Evolutionary conservation across 768 basidiomycete genomes (phyloP).

Genomic region (Hemileccinum rubropunctum): DNA sequence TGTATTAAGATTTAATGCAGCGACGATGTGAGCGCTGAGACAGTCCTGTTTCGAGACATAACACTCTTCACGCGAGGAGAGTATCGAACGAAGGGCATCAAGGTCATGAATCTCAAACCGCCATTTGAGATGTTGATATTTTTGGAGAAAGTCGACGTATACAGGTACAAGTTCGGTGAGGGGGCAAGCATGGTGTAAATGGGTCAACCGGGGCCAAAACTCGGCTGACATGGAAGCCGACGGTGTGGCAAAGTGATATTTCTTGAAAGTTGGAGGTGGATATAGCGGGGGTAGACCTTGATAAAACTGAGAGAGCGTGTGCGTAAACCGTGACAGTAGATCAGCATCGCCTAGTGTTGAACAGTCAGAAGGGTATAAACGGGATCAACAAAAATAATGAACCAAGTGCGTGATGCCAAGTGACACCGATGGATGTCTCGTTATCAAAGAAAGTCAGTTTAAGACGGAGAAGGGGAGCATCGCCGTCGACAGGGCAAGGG

Average conservation of each 20-base stretch:
- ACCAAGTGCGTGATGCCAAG: conserved; percentile 37
- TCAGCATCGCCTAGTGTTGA: conserved; percentile 27
- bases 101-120: conserved; percentile 12
- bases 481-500: conserved; percentile 16
- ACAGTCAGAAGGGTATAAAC: neutral
- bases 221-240: conserved; percentile 8
- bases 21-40: conserved; percentile 28
- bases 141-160: conserved; percentile 11
- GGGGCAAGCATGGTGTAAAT: conserved; percentile 19
- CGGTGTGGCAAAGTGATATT: conserved; percentile 21
- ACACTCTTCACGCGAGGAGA: neutral
- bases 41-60: conserved; percentile 30
- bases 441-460: conserved; percentile 25
- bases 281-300: conserved; percentile 14
- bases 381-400: neutral
- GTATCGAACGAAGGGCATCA: conserved; percentile 10
- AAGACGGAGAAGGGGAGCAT: conserved; percentile 22
- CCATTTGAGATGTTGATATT: conserved; percentile 17
- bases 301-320: conserved; percentile 28
- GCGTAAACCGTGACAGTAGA: conserved; percentile 29
- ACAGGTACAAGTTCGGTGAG: conserved; percentile 16
- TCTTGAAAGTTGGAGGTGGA: conserved; percentile 24
- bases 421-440: conserved; percentile 32
- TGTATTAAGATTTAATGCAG: conserved; percentile 18
- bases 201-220: conserved; percentile 22